These are phyloP conservation scores for Fusarium sp. DNA, from an alignment of 2,329 filamentous ascomycete species.

Conservation along the genomic window DNA sequence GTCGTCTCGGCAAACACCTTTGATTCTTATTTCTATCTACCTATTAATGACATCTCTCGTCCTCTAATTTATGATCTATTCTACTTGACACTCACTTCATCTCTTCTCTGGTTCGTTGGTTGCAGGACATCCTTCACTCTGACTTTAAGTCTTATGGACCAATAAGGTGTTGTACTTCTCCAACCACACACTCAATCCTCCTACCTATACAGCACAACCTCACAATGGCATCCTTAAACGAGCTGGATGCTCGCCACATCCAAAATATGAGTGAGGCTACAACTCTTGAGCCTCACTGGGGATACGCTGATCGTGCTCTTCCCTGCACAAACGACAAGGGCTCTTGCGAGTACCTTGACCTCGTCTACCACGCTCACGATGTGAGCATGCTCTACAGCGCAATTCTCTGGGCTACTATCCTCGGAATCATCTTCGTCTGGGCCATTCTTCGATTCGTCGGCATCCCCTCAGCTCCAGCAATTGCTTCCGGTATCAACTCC, in stretches of 20 bases:
- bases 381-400: slow-evolving; percentile 62
- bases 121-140: slow-evolving; percentile 3
- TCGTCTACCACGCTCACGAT: slow-evolving; percentile 62
- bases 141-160: not conserved
- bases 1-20: not conserved
- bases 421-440: slow-evolving; percentile 58
- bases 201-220: not conserved
- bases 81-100: slow-evolving; percentile 9
- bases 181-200: not conserved
- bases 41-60: slow-evolving; percentile 28
- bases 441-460: slow-evolving; percentile 45
- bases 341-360: slow-evolving; percentile 63
- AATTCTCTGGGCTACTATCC: slow-evolving; percentile 61
- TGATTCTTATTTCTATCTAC: slow-evolving; percentile 43
- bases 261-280: slow-evolving; percentile 55
- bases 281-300: slow-evolving; percentile 57
- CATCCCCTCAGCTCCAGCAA: slow-evolving; percentile 42
- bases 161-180: not conserved
- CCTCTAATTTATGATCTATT: slow-evolving; percentile 10
- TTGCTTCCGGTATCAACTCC: slow-evolving; percentile 37
- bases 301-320: slow-evolving; percentile 58
- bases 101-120: slow-evolving; percentile 5
- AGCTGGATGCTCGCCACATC: slow-evolving; percentile 52
- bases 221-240: slow-evolving; percentile 35
- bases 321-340: slow-evolving; percentile 60